Base-by-base conservation (phyloP, 2,329 filamentous ascomycete genomes). In the Penicillium janthinellum region DNA sequence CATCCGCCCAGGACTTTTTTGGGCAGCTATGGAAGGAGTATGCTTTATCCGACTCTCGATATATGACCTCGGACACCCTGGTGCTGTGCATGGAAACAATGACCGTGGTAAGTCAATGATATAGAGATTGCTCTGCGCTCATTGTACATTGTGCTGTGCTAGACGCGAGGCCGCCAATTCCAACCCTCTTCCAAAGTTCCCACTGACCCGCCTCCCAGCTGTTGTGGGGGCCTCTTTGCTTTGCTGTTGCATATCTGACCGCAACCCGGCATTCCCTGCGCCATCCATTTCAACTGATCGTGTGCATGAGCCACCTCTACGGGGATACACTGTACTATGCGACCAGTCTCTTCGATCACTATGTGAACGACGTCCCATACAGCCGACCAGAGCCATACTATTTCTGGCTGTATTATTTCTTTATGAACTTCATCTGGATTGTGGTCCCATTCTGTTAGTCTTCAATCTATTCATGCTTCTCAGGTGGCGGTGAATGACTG, bases 11-110 rank as follows among this genome's bases (percentile, higher is more conserved):
- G 72, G 87, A 88, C 56, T 78, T 95, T 7, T 89, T 93, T 58
- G 91, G 89, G 2, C 91, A 96, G 79, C 81, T 96, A 47, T 96
- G 92, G 92, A 96, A 96, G 73, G 92, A 96, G 76, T 96, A 96
- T 73, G 84, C 90, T 3, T 83, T 93, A 37, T 93, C 90, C 2
- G 92, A 96, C 78, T 96, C 92, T 56, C 84, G 92, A 45, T 96
- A 96, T 71, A 80, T 96, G 67, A 92, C 89, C 2, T 87, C 88
- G 17, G 90, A 95, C 71, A 84, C 88, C 1, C 92, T 96, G 69
- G 92, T 95, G 67, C 80, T 96, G n/a, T 93, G 90, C 74, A 88
- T 96, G 75, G 92, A 96, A 81, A 86, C 84, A 17, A 86, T 96
- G 63, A 96, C 92, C 1, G 87, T 87, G 44, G 90, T 93, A 78